These are phyloP conservation scores for Quercus rubra DNA, from an alignment of 306 rosid genomes.

Conservation along the genomic window DNA sequence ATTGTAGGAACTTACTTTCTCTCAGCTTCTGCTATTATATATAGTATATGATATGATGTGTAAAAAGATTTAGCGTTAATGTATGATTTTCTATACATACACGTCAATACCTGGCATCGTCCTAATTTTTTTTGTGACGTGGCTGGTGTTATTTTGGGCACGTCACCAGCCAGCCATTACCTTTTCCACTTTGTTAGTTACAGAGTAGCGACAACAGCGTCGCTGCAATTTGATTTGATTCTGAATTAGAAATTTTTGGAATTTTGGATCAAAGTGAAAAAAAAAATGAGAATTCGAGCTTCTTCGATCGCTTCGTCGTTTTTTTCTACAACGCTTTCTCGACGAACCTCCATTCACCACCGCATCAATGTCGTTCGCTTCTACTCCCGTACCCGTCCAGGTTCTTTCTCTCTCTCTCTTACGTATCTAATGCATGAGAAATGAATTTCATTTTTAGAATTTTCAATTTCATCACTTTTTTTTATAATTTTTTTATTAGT, in stretches of 20 bases:
- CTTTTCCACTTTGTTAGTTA: not conserved
- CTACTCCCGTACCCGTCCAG: slow-evolving; percentile 37
- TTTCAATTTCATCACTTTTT: not conserved
- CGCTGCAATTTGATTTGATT: not conserved
- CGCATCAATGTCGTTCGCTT: slow-evolving; percentile 40
- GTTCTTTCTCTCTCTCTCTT: slow-evolving; percentile 21
- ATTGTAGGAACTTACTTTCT: no score
- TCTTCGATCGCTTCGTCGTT: slow-evolving; percentile 27
- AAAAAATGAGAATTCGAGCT: slow-evolving; percentile 33
- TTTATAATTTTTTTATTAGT: no score
- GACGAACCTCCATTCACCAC: slow-evolving; percentile 11
- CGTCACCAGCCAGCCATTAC: slow-evolving; percentile 36
- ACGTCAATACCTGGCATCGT: not conserved
- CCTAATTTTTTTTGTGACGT: slow-evolving; percentile 9
- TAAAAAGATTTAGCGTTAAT: no score
- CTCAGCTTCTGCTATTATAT: no score
- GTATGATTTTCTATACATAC: no score
- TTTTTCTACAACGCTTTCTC: slow-evolving; percentile 27
- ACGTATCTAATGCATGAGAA: not conserved
- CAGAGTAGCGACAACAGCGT: not conserved
- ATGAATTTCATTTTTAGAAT: not conserved
- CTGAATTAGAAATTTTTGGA: not conserved
- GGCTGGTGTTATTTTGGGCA: slow-evolving; percentile 37
- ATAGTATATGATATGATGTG: no score
- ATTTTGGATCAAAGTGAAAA: not conserved